Percentiles rank a stretch among this genome's conserved stretches.
Conservation (phyloP, 768 basidiomycete species). For the Trametes villosa region DNA sequence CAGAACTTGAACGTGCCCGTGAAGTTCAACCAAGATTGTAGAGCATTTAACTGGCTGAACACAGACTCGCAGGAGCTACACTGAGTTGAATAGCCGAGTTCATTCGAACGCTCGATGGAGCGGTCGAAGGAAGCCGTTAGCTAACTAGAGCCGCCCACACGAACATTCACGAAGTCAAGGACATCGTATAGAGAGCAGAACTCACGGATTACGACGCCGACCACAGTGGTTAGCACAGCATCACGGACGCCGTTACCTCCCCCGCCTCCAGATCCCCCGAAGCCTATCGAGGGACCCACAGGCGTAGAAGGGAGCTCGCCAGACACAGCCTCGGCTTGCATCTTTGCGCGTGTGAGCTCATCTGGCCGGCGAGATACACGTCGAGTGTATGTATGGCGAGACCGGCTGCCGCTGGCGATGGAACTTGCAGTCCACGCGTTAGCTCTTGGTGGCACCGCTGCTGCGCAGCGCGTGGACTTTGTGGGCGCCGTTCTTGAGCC, state of each 20-base stretch:
- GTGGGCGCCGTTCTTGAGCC: neutral
- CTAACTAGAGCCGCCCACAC: too few relatives aligned
- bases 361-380: neutral
- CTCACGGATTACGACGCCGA: slow-evolving; percentile 65
- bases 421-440: too few relatives aligned
- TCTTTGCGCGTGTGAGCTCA: slow-evolving; percentile 2
- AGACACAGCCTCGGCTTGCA: slow-evolving; percentile 13
- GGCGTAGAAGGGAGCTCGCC: slow-evolving; percentile 23
- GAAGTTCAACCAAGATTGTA: too few relatives aligned
- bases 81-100: too few relatives aligned
- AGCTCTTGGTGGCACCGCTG: too few relatives aligned
- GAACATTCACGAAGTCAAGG: too few relatives aligned
- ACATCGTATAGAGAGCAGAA: slow-evolving; percentile 13
- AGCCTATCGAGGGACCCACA: slow-evolving; percentile 15
- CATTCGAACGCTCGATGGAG: too few relatives aligned
- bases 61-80: too few relatives aligned
- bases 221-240: slow-evolving; percentile 59
- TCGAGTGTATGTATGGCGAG: neutral
- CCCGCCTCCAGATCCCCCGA: slow-evolving; percentile 13
- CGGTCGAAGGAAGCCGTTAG: too few relatives aligned
- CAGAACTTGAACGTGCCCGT: too few relatives aligned
- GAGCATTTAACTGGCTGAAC: too few relatives aligned
- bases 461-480: too few relatives aligned
- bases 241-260: slow-evolving; percentile 37
- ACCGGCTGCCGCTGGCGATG: neutral